A percentile compares a stretch with the other conserved stretches of the same genome.
phyloP scores from a whole-genome alignment of 305 asterid species.

The Solanum aculeatissimum region DNA sequence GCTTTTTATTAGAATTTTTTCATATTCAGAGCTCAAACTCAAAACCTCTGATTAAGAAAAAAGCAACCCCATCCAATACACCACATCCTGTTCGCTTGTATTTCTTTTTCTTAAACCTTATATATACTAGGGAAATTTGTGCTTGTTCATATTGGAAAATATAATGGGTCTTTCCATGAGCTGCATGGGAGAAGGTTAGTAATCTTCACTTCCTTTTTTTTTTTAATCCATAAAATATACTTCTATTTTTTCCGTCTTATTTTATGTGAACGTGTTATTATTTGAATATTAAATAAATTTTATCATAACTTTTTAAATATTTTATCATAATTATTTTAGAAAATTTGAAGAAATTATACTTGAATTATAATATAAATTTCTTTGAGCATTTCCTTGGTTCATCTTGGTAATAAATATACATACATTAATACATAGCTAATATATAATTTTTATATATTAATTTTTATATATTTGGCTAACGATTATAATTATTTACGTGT shows the following conservation, averaged over 20 bases:
- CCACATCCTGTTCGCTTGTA: too few species aligned
- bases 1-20: background rate
- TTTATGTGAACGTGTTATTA: background rate
- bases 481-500: too few species aligned
- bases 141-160: background rate
- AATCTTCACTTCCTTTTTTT: background rate
- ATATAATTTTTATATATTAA: too few species aligned
- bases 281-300: background rate
- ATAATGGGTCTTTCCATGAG: background rate
- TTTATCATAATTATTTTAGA: too few species aligned
- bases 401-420: too few species aligned
- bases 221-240: background rate
- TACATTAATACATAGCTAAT: too few species aligned
- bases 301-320: too few species aligned
- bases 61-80: background rate
- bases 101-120: background rate
- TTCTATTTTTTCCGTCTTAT: background rate
- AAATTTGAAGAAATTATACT: too few species aligned
- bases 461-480: too few species aligned
- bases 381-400: too few species aligned
- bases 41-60: background rate
- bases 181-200: background rate
- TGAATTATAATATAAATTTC: too few species aligned
- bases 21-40: rapidly evolving
- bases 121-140: background rate